Percentiles rank a stretch among this genome's conserved stretches.
These are phyloP conservation scores for Stygiomarasmius scandens DNA, from an alignment of 1,284 basidiomycete genomes.

Conservation along the genomic window DNA sequence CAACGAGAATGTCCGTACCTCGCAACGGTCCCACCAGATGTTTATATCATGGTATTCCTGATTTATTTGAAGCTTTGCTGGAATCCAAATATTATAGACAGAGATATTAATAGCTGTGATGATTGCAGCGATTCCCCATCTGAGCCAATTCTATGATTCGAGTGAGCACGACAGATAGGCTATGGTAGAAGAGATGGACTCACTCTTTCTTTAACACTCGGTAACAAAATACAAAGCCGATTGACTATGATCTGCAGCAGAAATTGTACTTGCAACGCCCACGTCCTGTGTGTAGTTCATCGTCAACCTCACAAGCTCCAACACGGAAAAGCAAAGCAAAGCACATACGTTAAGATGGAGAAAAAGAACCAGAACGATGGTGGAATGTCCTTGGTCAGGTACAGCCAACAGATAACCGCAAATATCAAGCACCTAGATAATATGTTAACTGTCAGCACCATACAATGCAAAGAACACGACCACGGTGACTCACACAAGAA, in stretches of 20 bases:
- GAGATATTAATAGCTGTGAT: conserved; percentile 8
- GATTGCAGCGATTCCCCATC: conserved; percentile 2
- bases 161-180: not conserved
- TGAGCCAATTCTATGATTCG: conserved; percentile 1
- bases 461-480: not conserved
- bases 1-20: not conserved
- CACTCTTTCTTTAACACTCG: not conserved
- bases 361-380: conserved; percentile 11
- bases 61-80: conserved; percentile 8
- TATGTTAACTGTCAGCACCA: not conserved
- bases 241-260: conserved; percentile 9
- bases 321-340: not conserved
- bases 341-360: conserved; percentile 2
- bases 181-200: no score
- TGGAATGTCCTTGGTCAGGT: conserved; percentile 1
- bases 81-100: conserved; percentile 9
- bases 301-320: not conserved
- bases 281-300: not conserved
- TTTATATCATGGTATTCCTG: conserved; percentile 5
- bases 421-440: not conserved
- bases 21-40: conserved; percentile 11
- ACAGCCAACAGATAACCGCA: conserved; percentile 8
- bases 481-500: not conserved
- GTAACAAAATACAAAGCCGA: conserved; percentile 6
- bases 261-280: conserved; percentile 9